A percentile compares a stretch with the other conserved stretches of the same genome.
Evolutionary conservation across 192 early-diverging fungal genomes (phyloP).

Genomic region (Pilobolus umbonatus): DNA sequence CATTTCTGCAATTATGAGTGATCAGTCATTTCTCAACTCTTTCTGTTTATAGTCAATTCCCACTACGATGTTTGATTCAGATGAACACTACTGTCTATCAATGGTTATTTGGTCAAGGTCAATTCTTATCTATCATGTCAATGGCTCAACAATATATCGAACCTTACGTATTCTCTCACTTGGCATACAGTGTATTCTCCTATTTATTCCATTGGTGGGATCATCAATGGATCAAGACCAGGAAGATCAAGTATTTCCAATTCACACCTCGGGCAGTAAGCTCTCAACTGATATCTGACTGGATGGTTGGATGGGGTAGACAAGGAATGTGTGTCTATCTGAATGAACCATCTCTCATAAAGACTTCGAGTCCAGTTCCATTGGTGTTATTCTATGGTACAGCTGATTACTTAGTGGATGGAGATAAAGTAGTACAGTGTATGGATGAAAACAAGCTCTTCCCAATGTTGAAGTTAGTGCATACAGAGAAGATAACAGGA

Average conservation of each 20-base stretch:
- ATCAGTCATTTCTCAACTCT: not conserved
- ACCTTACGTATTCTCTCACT: slow-evolving; percentile 22
- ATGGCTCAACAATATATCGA: slow-evolving; percentile 27
- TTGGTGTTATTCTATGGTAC: slow-evolving; percentile 46
- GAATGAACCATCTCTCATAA: not conserved
- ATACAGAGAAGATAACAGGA: slow-evolving; percentile 29
- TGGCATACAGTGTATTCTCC: slow-evolving; percentile 47
- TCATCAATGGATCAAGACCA: slow-evolving; percentile 35
- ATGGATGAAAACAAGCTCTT: not conserved
- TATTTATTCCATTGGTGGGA: slow-evolving; percentile 51
- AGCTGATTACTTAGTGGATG: slow-evolving; percentile 44
- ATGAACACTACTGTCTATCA: slow-evolving; percentile 2
- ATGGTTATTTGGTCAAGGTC: slow-evolving; percentile 19
- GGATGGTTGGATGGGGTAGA: slow-evolving; percentile 28
- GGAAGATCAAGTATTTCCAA: slow-evolving; percentile 47
- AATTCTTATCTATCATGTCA: slow-evolving; percentile 44
- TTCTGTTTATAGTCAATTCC: slow-evolving; percentile 11
- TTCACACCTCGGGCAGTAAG: slow-evolving; percentile 45
- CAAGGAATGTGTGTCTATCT: slow-evolving; percentile 15
- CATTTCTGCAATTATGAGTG: not conserved
- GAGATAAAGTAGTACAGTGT: slow-evolving; percentile 8
- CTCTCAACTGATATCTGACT: slow-evolving; percentile 16
- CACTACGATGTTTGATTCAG: slow-evolving; percentile 2
- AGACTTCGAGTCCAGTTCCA: slow-evolving; percentile 20
- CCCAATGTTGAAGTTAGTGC: slow-evolving; percentile 22